Evolutionary conservation across 192 early-diverging fungal species (phyloP).

Genomic region (Paraglomus occultum): DNA sequence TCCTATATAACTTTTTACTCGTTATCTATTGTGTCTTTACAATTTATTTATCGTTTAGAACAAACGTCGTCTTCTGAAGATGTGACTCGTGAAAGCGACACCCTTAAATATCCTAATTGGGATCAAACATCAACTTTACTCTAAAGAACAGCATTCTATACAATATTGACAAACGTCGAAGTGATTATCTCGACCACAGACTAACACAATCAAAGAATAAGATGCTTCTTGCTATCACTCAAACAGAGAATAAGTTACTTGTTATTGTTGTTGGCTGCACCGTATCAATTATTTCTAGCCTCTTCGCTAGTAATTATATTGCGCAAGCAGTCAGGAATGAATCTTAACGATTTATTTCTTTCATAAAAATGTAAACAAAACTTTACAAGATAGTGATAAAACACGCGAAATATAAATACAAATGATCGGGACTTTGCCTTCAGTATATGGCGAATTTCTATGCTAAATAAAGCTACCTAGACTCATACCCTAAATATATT

Average conservation of each 20-base stretch:
- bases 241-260: constrained; percentile 10
- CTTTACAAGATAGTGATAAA: constrained; percentile 7
- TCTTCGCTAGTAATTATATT: neutral
- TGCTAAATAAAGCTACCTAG: too few relatives aligned
- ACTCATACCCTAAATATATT: too few relatives aligned
- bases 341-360: neutral
- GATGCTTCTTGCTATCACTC: too few relatives aligned
- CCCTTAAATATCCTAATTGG: too few relatives aligned
- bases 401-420: too few relatives aligned
- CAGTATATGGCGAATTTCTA: too few relatives aligned
- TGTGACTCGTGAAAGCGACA: neutral
- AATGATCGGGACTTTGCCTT: too few relatives aligned
- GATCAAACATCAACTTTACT: too few relatives aligned
- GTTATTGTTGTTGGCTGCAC: neutral
- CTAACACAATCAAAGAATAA: too few relatives aligned
- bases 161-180: too few relatives aligned
- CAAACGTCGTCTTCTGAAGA: neutral
- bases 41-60: constrained; percentile 7
- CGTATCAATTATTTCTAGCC: neutral
- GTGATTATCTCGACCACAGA: too few relatives aligned
- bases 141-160: too few relatives aligned
- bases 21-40: constrained; percentile 13
- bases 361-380: constrained; percentile 1
- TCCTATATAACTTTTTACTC: constrained; percentile 8
- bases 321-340: neutral